These are phyloP conservation scores for Kandelia obovata DNA, from an alignment of 345 rosid species.

Conservation along the genomic window DNA sequence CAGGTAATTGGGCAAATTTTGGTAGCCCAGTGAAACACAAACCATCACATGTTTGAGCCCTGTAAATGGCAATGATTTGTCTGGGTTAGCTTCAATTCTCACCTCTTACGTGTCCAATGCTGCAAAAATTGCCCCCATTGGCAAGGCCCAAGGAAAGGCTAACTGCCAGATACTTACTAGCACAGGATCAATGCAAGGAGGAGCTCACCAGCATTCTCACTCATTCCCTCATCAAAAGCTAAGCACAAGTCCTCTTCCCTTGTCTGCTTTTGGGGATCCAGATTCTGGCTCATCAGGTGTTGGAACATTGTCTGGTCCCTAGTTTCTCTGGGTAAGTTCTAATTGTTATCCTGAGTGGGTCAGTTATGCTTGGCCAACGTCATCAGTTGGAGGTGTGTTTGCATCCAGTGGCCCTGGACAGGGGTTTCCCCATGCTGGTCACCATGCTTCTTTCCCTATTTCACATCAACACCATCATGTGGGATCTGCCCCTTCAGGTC, in stretches of 20 bases:
- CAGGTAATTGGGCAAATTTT: conserved; percentile 58
- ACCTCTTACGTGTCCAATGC: conserved; percentile 35
- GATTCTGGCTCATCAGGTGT: conserved; percentile 46
- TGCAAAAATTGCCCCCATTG: conserved; percentile 31
- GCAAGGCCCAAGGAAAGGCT: conserved; percentile 42
- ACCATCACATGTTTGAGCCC: conserved; percentile 47
- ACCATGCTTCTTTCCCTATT: conserved; percentile 44
- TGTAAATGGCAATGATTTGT: conserved; percentile 36
- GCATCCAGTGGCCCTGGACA: conserved; percentile 45
- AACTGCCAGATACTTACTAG: conserved; percentile 37
- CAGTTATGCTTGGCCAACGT: conserved; percentile 61
- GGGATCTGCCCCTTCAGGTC: conserved; percentile 91
- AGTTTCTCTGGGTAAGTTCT: conserved; percentile 93
- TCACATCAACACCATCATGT: conserved; percentile 61
- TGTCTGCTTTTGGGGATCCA: conserved; percentile 46
- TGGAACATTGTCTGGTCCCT: conserved; percentile 62
- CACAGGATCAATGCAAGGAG: conserved; percentile 36
- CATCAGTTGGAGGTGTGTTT: conserved; percentile 55
- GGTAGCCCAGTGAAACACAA: conserved; percentile 52
- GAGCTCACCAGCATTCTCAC: conserved; percentile 41
- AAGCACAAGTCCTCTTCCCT: conserved; percentile 38
- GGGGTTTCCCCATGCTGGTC: conserved; percentile 45
- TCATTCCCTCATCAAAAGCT: conserved; percentile 51
- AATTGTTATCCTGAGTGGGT: conserved; percentile 48
- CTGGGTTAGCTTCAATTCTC: conserved; percentile 59